Evolutionary conservation across 1,284 basidiomycete genomes (phyloP).

Genomic region (Coniferiporia weirii): DNA sequence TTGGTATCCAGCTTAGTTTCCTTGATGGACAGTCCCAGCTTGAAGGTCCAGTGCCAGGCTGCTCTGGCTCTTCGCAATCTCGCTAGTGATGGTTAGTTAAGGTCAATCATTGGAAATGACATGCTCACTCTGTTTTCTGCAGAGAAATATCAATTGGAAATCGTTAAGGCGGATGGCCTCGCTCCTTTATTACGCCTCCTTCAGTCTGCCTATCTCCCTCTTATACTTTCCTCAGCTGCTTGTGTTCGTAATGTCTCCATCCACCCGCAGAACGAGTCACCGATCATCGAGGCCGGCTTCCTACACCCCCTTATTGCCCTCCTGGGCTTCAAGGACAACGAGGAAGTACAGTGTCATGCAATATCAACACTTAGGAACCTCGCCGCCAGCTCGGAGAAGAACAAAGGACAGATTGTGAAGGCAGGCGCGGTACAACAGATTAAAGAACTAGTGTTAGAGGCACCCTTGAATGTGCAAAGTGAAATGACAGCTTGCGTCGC

Average conservation of each 20-base stretch:
- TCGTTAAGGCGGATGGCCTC: slow-evolving; percentile 94
- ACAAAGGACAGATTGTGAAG: slow-evolving; percentile 97
- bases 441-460: slow-evolving; percentile 93
- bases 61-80: slow-evolving; percentile 95
- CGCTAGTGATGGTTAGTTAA: slow-evolving; percentile 83
- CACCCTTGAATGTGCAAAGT: slow-evolving; percentile 95
- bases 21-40: slow-evolving; percentile 94
- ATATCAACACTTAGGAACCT: slow-evolving; percentile 97
- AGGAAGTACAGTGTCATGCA: slow-evolving; percentile 99
- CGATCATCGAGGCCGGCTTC: slow-evolving; percentile 99
- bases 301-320: slow-evolving; percentile 94
- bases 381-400: slow-evolving; percentile 96
- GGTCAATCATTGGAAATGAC: background rate
- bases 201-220: slow-evolving; percentile 96
- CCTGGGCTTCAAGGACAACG: slow-evolving; percentile 97
- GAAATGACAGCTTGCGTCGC: slow-evolving; percentile 99
- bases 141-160: slow-evolving; percentile 99
- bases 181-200: slow-evolving; percentile 90
- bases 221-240: slow-evolving; percentile 97
- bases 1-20: slow-evolving; percentile 92
- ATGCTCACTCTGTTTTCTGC: slow-evolving; percentile 1
- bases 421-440: slow-evolving; percentile 98
- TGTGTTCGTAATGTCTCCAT: slow-evolving; percentile 99
- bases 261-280: slow-evolving; percentile 97
- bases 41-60: slow-evolving; percentile 99